Conservation (phyloP, 371 early-diverging fungal species). For the Apophysomyces ossiformis region DNA sequence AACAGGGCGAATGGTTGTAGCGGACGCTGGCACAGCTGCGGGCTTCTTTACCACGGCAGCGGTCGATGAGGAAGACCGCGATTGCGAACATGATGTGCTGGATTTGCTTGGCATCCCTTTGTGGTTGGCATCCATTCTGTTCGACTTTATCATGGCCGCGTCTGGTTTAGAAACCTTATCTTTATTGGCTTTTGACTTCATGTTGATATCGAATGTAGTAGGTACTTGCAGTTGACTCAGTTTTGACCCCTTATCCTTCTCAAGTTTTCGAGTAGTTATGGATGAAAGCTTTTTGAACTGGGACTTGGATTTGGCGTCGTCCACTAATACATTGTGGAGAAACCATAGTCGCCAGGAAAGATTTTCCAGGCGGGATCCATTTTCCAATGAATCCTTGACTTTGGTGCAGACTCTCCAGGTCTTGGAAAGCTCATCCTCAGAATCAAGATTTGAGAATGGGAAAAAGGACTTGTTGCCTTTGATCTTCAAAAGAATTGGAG, state of each 20-base stretch:
- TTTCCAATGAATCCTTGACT: constrained; percentile 88
- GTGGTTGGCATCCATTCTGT: neutral
- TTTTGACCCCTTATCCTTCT: constrained; percentile 32
- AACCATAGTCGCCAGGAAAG: constrained; percentile 91
- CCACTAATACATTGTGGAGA: constrained; percentile 61
- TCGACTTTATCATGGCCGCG: neutral
- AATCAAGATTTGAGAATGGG: constrained; percentile 69
- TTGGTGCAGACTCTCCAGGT: constrained; percentile 89
- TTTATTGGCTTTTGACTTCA: constrained; percentile 11
- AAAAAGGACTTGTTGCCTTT: constrained; percentile 71
- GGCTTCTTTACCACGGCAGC: neutral
- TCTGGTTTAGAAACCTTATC: constrained; percentile 25
- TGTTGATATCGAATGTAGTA: constrained; percentile 14
- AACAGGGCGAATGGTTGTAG: neutral
- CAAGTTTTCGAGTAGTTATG: constrained; percentile 33
- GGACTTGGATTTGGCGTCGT: constrained; percentile 12
- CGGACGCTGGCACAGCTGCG: neutral
- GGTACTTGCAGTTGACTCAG: constrained; percentile 24
- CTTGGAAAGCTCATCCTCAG: constrained; percentile 74
- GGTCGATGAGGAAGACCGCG: neutral
- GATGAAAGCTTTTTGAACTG: constrained; percentile 34
- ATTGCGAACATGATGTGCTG: neutral
- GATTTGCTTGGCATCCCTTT: constrained; percentile 10
- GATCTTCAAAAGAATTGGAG: constrained; percentile 75
- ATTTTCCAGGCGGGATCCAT: constrained; percentile 87